These are phyloP conservation scores for Echites panduratus DNA, from an alignment of 257 asterid species.

Conservation along the genomic window DNA sequence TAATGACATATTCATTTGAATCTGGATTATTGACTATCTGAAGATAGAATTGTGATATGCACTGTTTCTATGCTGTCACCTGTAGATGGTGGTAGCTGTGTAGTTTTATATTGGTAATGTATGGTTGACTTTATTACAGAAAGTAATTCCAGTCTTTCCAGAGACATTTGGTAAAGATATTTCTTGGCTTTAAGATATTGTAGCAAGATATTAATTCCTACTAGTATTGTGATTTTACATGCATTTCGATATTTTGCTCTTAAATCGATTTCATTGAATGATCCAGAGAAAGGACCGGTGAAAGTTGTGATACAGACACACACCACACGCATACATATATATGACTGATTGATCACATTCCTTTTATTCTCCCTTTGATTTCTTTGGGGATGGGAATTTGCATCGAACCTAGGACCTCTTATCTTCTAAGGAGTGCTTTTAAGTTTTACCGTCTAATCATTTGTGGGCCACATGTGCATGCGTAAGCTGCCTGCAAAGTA, in stretches of 20 bases:
- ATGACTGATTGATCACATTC: background rate
- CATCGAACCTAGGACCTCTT: background rate
- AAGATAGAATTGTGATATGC: background rate
- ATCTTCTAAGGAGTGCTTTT: background rate
- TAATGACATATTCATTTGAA: slow-evolving; percentile 26
- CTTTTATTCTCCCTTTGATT: background rate
- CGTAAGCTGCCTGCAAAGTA: background rate
- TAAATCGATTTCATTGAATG: background rate
- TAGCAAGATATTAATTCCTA: background rate
- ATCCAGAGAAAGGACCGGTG: background rate
- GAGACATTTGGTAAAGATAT: background rate
- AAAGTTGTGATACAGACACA: background rate
- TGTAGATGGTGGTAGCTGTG: background rate
- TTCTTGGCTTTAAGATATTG: background rate
- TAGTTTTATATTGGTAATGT: background rate
- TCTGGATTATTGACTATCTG: slow-evolving; percentile 8
- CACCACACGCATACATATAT: no score
- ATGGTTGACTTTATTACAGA: background rate
- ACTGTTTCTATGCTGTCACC: background rate
- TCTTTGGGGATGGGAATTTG: background rate
- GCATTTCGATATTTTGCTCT: background rate
- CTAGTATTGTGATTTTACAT: background rate
- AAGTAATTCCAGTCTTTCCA: background rate
- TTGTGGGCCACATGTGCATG: background rate
- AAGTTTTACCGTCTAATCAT: background rate